Evolutionary conservation across 345 rosid species (phyloP), one percentile per base, ranked within the genome.

Genomic region (Moricandia arvensis): DNA sequence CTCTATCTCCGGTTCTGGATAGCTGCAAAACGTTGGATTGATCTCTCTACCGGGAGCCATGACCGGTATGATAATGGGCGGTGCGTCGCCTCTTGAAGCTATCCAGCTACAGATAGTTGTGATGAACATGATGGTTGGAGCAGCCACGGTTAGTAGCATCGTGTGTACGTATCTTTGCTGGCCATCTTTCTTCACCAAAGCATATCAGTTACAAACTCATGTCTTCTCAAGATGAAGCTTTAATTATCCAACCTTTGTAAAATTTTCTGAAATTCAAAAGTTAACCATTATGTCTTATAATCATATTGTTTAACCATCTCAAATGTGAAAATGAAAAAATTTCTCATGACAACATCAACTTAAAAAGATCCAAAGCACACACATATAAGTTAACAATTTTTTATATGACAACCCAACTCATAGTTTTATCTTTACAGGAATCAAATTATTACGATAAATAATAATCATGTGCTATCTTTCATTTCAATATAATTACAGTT

Each of bases 11-110:
- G 0, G 93, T 91, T 5, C 53, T 94, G 12, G 98, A 91, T 87
- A 91, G 84, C 75, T 95, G 96, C 0, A 94, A 94, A 81, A 91
- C 0, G 98, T 94, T 11, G 97, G 97, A n/a, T 85, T 94, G 47
- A 91, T 91, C 18, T 90, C 96, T 0, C 81, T 91, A 33, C 98
- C 98, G 0, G 96, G 97, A 0, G 96, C 98, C 0, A 94, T 91
- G 97, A 94, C 97, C 1, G 92, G 96, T 15, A 87, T 94, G 69
- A 94, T 94, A 69, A 91, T 94, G 98, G 98, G 97, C 6, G 98
- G 98, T 54, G 92, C 98, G 6, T 90, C 97, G 4, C 96, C 97
- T 0, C 69, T 89, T 0, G 96, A 91, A 71, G 97, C 97, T 6
- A 91, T 94, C 71, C 98, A 94, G 62, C 85, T 91, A 11, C 97